A percentile compares a stretch with the other conserved stretches of the same genome.
These are phyloP conservation scores for Kodamaea sagamina DNA, from an alignment of 805 yeast genomes.

Conservation along the genomic window DNA sequence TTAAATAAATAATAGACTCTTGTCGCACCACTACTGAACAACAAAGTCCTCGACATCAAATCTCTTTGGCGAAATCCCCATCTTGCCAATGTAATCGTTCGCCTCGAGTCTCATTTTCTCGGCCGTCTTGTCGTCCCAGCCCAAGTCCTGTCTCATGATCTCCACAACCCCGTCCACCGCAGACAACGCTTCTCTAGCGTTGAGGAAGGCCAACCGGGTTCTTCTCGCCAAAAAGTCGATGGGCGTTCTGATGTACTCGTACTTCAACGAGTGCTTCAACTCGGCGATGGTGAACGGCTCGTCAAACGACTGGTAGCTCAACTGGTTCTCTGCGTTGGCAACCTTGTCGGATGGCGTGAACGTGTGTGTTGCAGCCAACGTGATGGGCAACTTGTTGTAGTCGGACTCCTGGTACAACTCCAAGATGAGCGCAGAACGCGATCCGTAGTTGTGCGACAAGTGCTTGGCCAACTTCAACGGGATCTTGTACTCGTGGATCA, in stretches of 20 bases:
- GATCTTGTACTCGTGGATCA: slow-evolving; percentile 75
- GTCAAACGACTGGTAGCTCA: slow-evolving; percentile 55
- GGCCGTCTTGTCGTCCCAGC: slow-evolving; percentile 68
- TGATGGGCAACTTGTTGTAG: slow-evolving; percentile 62
- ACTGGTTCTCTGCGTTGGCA: slow-evolving; percentile 32
- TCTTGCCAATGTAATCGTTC: slow-evolving; percentile 58
- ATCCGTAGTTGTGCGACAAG: slow-evolving; percentile 84
- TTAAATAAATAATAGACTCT: slow-evolving; percentile 2
- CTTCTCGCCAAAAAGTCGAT: slow-evolving; percentile 90
- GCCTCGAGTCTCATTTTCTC: slow-evolving; percentile 54
- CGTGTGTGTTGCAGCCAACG: slow-evolving; percentile 48
- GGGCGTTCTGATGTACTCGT: slow-evolving; percentile 88
- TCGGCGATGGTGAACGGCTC: slow-evolving; percentile 93
- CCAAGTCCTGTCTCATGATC: slow-evolving; percentile 75
- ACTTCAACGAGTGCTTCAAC: slow-evolving; percentile 72
- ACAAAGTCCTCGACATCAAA: slow-evolving; percentile 22
- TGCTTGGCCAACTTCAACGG: slow-evolving; percentile 78
- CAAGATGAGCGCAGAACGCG: slow-evolving; percentile 78
- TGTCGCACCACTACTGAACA: slow-evolving; percentile 16
- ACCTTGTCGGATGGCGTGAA: slow-evolving; percentile 32
- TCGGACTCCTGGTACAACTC: slow-evolving; percentile 53
- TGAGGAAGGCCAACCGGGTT: slow-evolving; percentile 88
- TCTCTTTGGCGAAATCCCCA: slow-evolving; percentile 46
- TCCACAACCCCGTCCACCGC: slow-evolving; percentile 86
- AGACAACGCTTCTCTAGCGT: slow-evolving; percentile 76